These are phyloP conservation scores for Zygoascus tannicola DNA, from an alignment of 805 yeast genomes.

Conservation along the genomic window DNA sequence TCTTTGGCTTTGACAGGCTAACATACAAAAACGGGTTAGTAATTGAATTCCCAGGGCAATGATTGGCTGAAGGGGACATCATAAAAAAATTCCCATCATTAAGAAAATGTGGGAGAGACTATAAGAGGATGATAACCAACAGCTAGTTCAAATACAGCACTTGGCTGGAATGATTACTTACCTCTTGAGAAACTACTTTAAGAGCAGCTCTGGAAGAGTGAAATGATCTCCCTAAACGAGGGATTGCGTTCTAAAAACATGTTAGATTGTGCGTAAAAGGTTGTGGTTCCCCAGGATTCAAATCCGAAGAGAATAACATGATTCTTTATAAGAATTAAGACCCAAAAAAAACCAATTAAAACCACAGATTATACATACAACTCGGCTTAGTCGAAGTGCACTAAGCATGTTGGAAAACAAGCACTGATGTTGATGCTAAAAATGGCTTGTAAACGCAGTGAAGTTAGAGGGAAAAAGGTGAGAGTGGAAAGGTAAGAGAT, in stretches of 20 bases:
- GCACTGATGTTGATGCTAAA: no score
- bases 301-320: no score
- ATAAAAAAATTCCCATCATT: no score
- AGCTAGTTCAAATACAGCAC: no score
- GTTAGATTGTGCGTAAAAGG: no score
- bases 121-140: no score
- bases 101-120: no score
- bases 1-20: conserved; percentile 32
- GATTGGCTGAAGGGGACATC: background rate
- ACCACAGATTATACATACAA: conserved; percentile 9
- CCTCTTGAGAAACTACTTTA: conserved; percentile 28
- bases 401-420: conserved; percentile 10
- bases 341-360: background rate
- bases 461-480: no score
- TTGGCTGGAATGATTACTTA: conserved; percentile 10
- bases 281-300: background rate
- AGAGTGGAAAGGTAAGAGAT: no score
- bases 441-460: no score
- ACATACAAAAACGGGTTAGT: background rate
- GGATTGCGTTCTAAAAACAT: background rate
- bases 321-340: no score
- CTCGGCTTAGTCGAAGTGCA: conserved; percentile 7
- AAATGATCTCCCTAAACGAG: conserved; percentile 19
- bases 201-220: conserved; percentile 23
- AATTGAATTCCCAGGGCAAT: background rate